phyloP scores from a whole-genome alignment of 2,329 filamentous ascomycete species.

The Hymenoscyphus fructigenus region DNA sequence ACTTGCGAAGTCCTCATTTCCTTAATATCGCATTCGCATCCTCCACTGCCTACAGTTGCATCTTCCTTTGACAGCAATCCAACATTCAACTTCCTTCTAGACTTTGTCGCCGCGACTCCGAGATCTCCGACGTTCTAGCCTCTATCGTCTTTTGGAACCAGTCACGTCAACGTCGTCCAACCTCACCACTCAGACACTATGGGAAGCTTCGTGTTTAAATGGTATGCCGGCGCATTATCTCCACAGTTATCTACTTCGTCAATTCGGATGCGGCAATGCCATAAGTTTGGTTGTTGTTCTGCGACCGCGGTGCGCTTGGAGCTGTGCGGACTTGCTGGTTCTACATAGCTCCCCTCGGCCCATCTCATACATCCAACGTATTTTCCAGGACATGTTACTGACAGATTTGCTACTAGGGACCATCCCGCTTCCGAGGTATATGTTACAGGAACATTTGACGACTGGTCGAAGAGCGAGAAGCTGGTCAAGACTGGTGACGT shows the following conservation, averaged over 20 bases:
- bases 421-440: slow-evolving; percentile 81
- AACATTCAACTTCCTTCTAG: not conserved
- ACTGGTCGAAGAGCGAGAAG: slow-evolving; percentile 85
- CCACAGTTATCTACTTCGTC: not conserved
- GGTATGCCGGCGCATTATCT: slow-evolving; percentile 30
- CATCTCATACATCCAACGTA: not conserved
- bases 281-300: not conserved
- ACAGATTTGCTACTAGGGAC: slow-evolving; percentile 58
- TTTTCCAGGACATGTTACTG: slow-evolving; percentile 14
- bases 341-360: not conserved
- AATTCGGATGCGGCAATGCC: not conserved
- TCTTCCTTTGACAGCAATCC: not conserved
- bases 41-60: not conserved
- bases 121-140: not conserved
- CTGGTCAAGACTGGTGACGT: slow-evolving; percentile 71
- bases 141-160: not conserved
- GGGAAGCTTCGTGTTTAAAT: slow-evolving; percentile 41
- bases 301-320: not conserved
- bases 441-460: slow-evolving; percentile 93
- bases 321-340: not conserved
- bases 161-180: not conserved
- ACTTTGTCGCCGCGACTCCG: not conserved
- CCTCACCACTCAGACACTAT: slow-evolving; percentile 26
- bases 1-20: slow-evolving; percentile 1
- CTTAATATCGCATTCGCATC: not conserved